Base-by-base conservation (phyloP, 805 yeast species). In the Yarrowia yakushimensis region DNA sequence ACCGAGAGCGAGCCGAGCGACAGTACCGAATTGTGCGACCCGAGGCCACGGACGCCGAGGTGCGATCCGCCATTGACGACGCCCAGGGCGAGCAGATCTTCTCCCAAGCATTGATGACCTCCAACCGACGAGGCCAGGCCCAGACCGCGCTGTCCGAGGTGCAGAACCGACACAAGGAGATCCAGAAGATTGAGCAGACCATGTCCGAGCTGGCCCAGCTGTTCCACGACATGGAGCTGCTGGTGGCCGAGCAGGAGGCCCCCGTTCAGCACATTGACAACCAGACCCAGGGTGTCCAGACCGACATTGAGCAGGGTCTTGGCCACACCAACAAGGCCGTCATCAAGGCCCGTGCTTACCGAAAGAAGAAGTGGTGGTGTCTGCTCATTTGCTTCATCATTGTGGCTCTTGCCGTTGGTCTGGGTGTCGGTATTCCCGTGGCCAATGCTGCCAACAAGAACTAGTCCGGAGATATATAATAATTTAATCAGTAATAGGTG, bases 151-250 rank as follows among this genome's bases (percentile, higher is more conserved):
- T 94, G 69, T 89, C 90, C 70, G 98, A 94, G 78, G 98, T 94
- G 63, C 97, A 93, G 78, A 85, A 88, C 59, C 86, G 99, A 78
- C 98, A 94, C 78, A 86, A 88, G 73, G 98, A 94, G 78, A 84
- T 94, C 71, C 88, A 90, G 78, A 89, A 90, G 79, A 87, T 94
- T 76, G 98, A 93, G 77, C 86, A 90, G 77, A 87, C 97, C 64
- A 91, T 94, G 88, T 90, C 93, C 36, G 99, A 94, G 77, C 83
- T 94, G 76, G 89, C 96, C 42, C 96, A 90, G 78, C 83, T 94
- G 73, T 91, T 94, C 80, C 88, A 87, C 71, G 98, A 94, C 73
- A 90, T 94, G 94, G 97, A 94, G 77, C 89, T 89, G 72, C 80
- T 94, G 77, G 97, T 93, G 52, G 90, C 93, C 68, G 97, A 92